Base-by-base conservation (phyloP, 495 filamentous ascomycete species). In the Cairneyella variabilis region DNA sequence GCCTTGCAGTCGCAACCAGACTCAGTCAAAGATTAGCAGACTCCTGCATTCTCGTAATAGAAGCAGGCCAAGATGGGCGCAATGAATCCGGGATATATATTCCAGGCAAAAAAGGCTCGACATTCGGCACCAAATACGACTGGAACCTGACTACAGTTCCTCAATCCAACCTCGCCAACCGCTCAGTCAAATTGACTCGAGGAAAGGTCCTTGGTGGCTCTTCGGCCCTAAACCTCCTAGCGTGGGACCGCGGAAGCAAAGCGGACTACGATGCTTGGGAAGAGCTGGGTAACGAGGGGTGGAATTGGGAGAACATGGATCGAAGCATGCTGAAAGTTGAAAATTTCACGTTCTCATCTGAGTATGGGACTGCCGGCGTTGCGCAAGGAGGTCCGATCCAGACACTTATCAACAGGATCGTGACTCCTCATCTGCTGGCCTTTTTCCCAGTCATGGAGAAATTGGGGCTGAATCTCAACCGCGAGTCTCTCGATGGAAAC, bases 1-100 rank as follows among this genome's bases (percentile, higher is more conserved):
- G 90, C 43, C 86, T 90, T 63, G 88, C 90, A 32, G 80, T 96
- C 58, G 89, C 88, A 39, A 64, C 69, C 10, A 66, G 71, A 36
- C 59, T 74, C 2, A 74, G 69, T 30, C 81, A 83, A 49, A 14
- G 40, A 1, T 27, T 59, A 10, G 39, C 41, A 11, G 64, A 75
- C 48, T 56, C 68, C 2, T 42, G 54, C 3, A 71, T 84, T 10
- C 53, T 79, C 2, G 71, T 83, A 3, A 61, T 84, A 40, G 81
- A 84, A 58, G 78, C 77, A 20, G 81, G 81, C 0, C 64, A 66
- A 25, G 69, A 75, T 60, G 71, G 59, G 9, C 64, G 64, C n/a
- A 57, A 67, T 2, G 74, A 83, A 53, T 72, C 71, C 0, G 25
- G 70, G 26, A 66, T 82, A n/a, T 64, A 70, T 22, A 69, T 66